Conservation (phyloP, 148 eudicot genomes). For the Amaranthus palmeri region DNA sequence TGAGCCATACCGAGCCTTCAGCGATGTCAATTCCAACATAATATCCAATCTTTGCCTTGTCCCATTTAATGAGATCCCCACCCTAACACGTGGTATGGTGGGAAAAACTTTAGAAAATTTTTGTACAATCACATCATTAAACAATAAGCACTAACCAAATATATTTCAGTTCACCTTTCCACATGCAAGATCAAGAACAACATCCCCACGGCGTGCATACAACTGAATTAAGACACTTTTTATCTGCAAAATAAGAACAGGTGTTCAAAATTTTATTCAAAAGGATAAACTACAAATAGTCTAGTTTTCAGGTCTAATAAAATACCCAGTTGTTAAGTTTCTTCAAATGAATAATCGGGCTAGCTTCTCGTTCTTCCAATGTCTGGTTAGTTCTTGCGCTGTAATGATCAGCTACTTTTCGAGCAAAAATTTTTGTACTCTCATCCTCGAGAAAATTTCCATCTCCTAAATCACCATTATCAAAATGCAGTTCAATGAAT, state of each 20-base stretch:
- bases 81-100: slow-evolving; percentile 48
- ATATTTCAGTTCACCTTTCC: slow-evolving; percentile 63
- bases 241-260: slow-evolving; percentile 44
- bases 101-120: slow-evolving; percentile 5
- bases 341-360: slow-evolving; percentile 97
- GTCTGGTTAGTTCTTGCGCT: slow-evolving; percentile 96
- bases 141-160: background rate
- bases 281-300: background rate
- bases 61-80: slow-evolving; percentile 98
- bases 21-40: slow-evolving; percentile 97
- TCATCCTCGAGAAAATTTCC: slow-evolving; percentile 58
- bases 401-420: slow-evolving; percentile 96
- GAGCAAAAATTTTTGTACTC: slow-evolving; percentile 53
- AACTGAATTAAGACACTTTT: slow-evolving; percentile 97
- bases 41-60: slow-evolving; percentile 91
- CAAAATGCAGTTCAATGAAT: background rate
- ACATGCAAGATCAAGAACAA: slow-evolving; percentile 98
- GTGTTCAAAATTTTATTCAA: background rate
- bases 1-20: slow-evolving; percentile 77
- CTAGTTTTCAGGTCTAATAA: background rate
- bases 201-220: slow-evolving; percentile 72
- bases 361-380: slow-evolving; percentile 88
- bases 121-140: background rate
- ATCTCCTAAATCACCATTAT: slow-evolving; percentile 41
- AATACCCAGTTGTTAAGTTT: slow-evolving; percentile 96